Evolutionary conservation across 371 early-diverging fungal species (phyloP).

Genomic region (Haplosporangium sp.): DNA sequence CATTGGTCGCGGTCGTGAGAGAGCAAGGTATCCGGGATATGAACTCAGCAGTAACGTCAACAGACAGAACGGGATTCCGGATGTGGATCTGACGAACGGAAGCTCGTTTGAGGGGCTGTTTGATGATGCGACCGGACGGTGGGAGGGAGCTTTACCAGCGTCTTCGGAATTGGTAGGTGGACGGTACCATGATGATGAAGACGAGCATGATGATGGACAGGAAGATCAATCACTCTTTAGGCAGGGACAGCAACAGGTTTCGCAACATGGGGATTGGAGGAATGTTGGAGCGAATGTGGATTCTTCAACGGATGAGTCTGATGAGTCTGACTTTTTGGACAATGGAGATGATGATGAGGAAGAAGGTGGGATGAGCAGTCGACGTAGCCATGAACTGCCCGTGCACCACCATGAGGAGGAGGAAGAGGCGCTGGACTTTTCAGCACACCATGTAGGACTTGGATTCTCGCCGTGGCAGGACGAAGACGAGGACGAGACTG

Average conservation of each 20-base stretch:
- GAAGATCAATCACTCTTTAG: constrained; percentile 31
- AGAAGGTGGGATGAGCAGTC: neutral
- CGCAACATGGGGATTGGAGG: constrained; percentile 22
- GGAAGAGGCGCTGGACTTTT: constrained; percentile 30
- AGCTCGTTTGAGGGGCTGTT: constrained; percentile 3
- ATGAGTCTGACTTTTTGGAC: constrained; percentile 27
- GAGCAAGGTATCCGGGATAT: no score
- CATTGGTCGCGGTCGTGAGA: neutral
- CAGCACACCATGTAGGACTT: constrained; percentile 21
- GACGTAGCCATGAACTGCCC: neutral
- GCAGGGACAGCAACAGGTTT: neutral
- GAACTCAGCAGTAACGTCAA: constrained; percentile 15
- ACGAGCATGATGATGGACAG: constrained; percentile 26
- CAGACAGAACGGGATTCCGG: constrained; percentile 11
- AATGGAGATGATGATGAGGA: constrained; percentile 11
- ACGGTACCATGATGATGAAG: constrained; percentile 16
- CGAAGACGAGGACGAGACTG: no score
- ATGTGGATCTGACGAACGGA: constrained; percentile 21
- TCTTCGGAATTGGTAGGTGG: constrained; percentile 11
- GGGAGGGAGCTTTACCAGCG: constrained; percentile 2
- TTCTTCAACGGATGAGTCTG: constrained; percentile 24
- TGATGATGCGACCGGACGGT: neutral
- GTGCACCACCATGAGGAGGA: constrained; percentile 1
- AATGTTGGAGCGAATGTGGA: constrained; percentile 18
- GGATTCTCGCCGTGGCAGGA: constrained; percentile 25